phyloP scores from a whole-genome alignment of 768 basidiomycete genomes.

The Lactarius trivialis region DNA sequence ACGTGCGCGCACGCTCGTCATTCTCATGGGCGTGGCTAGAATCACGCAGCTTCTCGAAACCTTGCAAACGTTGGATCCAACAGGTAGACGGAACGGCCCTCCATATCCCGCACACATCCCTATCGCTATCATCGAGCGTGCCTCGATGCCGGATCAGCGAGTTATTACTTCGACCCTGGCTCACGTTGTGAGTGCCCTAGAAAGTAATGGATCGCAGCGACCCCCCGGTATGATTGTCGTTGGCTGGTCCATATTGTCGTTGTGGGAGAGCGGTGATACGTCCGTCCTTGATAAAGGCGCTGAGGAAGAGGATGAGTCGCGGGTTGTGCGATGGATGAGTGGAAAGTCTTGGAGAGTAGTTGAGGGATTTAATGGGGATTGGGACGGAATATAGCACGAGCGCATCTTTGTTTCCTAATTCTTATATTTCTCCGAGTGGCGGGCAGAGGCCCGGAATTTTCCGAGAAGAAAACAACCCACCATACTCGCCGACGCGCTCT shows the following conservation, averaged over 20 bases:
- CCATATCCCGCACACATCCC: slow-evolving; percentile 73
- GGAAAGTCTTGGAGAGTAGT: slow-evolving; percentile 51
- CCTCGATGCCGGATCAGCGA: slow-evolving; percentile 90
- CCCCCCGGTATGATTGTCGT: slow-evolving; percentile 96
- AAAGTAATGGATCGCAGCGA: slow-evolving; percentile 73
- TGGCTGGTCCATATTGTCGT: slow-evolving; percentile 82
- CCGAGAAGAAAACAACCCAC: slow-evolving; percentile 17
- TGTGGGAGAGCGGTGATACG: slow-evolving; percentile 68
- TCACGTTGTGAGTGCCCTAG: slow-evolving; percentile 64
- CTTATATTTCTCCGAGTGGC: background rate
- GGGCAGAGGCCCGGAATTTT: slow-evolving; percentile 9
- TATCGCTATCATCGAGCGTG: slow-evolving; percentile 91
- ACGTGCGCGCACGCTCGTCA: slow-evolving; percentile 68
- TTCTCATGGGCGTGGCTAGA: slow-evolving; percentile 95
- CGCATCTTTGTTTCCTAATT: background rate
- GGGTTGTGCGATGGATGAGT: slow-evolving; percentile 58
- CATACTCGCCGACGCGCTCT: slow-evolving; percentile 5
- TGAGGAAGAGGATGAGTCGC: slow-evolving; percentile 36
- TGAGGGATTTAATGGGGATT: slow-evolving; percentile 53
- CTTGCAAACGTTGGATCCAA: slow-evolving; percentile 32
- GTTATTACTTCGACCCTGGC: slow-evolving; percentile 71
- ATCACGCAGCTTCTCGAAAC: slow-evolving; percentile 64
- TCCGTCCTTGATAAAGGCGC: slow-evolving; percentile 58
- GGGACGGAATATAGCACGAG: slow-evolving; percentile 25
- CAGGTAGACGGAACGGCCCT: slow-evolving; percentile 36